Percentiles rank a stretch among this genome's conserved stretches.
Evolutionary conservation across 139 green algal genomes (phyloP).

Genomic region (Tetratostichococcus sp.): DNA sequence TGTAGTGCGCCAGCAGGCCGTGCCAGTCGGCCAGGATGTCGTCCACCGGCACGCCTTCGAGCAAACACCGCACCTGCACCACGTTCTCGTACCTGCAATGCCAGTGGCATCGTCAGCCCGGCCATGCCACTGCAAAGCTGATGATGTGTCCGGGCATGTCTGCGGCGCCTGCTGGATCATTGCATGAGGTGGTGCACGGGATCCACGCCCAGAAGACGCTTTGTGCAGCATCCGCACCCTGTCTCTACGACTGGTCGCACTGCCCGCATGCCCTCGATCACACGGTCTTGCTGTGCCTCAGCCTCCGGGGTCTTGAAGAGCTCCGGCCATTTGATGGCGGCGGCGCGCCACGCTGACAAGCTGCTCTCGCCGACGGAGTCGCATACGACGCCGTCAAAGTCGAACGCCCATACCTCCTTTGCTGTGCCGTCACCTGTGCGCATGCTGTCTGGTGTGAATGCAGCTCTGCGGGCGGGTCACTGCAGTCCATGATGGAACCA

Average conservation of each 20-base stretch:
- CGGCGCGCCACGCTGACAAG: constrained; percentile 80
- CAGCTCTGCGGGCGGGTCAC: not conserved
- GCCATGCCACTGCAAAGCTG: not conserved
- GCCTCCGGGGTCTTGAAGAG: constrained; percentile 64
- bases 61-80: constrained; percentile 82
- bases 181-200: no score
- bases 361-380: constrained; percentile 90
- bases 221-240: constrained; percentile 47
- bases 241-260: constrained; percentile 96
- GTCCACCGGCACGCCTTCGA: constrained; percentile 67
- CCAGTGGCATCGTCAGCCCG: no score
- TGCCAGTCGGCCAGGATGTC: constrained; percentile 80
- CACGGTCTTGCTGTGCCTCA: constrained; percentile 45
- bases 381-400: constrained; percentile 98
- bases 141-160: constrained; percentile 7
- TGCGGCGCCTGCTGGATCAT: no score
- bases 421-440: no score
- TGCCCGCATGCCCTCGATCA: constrained; percentile 79
- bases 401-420: constrained; percentile 70
- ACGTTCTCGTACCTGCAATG: constrained; percentile 92
- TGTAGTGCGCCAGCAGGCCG: constrained; percentile 57
- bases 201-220: no score
- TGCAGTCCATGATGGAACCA: no score
- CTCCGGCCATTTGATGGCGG: constrained; percentile 78
- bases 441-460: no score